Conservation (phyloP, 371 early-diverging fungal genomes). For the Coemansia sp. region DNA sequence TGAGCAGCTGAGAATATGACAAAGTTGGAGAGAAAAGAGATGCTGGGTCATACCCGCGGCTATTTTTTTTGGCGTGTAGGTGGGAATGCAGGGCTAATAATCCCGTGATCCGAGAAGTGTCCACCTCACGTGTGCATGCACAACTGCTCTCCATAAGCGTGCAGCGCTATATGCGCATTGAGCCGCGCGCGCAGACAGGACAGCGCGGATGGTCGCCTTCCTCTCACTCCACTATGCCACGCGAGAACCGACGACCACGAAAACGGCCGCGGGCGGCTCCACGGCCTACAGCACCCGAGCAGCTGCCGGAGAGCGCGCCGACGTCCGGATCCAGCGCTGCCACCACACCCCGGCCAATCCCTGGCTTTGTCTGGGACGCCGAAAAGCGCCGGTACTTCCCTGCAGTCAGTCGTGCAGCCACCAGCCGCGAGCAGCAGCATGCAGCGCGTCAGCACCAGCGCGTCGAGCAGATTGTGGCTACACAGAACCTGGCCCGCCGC, state of each 20-base stretch:
- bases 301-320: no score
- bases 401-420: slow-evolving; percentile 23
- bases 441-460: slow-evolving; percentile 18
- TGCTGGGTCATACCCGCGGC: no score
- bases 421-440: slow-evolving; percentile 12
- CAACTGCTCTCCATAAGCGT: no score
- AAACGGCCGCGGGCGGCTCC: slow-evolving; percentile 24
- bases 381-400: slow-evolving; percentile 43
- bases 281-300: background rate
- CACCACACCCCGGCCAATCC: slow-evolving; percentile 15
- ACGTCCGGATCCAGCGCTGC: background rate
- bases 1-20: no score
- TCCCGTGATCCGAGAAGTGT: no score
- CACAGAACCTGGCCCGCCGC: slow-evolving; percentile 2
- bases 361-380: slow-evolving; percentile 45
- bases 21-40: no score
- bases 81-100: no score
- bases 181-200: no score
- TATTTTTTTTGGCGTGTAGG: no score
- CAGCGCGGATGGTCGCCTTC: no score
- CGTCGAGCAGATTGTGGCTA: slow-evolving; percentile 5
- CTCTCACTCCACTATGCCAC: background rate
- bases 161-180: no score
- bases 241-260: slow-evolving; percentile 9
- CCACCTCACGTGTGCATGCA: no score